Conservation (phyloP, 106 monocot species). For the Vanilla planifolia region DNA sequence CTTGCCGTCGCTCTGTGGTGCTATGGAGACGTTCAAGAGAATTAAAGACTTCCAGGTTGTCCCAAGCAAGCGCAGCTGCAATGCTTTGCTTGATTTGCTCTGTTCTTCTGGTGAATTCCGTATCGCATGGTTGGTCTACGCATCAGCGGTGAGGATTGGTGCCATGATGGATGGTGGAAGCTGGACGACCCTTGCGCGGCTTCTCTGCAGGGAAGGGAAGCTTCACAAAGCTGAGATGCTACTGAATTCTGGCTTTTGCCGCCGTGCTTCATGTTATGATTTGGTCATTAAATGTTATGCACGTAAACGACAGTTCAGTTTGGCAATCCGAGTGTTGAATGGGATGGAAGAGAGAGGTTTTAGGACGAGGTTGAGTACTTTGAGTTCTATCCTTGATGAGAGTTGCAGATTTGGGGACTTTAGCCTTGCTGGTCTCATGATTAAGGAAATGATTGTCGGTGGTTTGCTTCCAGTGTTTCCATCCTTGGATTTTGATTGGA, state of each 20-base stretch:
- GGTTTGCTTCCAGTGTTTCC: slow-evolving; percentile 25
- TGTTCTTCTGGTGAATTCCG: neutral
- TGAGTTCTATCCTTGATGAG: slow-evolving; percentile 31
- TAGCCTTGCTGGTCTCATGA: slow-evolving; percentile 7
- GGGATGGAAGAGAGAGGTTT: slow-evolving; percentile 17
- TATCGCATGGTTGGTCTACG: slow-evolving; percentile 16
- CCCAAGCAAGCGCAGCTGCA: slow-evolving; percentile 14
- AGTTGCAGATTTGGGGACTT: slow-evolving; percentile 18
- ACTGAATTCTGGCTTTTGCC: slow-evolving; percentile 6
- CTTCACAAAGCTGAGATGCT: slow-evolving; percentile 10
- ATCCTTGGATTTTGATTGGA: slow-evolving; percentile 23
- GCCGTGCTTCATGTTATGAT: slow-evolving; percentile 7
- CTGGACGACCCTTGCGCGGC: slow-evolving; percentile 19
- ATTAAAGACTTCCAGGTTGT: slow-evolving; percentile 8
- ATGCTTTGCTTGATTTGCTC: slow-evolving; percentile 23
- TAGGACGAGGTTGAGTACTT: slow-evolving; percentile 12
- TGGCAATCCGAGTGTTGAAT: slow-evolving; percentile 20
- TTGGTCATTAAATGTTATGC: slow-evolving; percentile 28
- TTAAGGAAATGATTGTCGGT: slow-evolving; percentile 30
- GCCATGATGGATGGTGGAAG: slow-evolving; percentile 12
- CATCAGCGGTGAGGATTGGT: slow-evolving; percentile 16
- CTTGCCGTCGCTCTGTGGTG: neutral
- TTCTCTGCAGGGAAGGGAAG: slow-evolving; percentile 32
- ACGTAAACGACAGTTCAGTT: slow-evolving; percentile 18
- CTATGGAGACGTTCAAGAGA: slow-evolving; percentile 13